Evolutionary conservation across 129 eudicot genomes (phyloP), one percentile per base, ranked within the genome.

Genomic region (Silybum marianum): DNA sequence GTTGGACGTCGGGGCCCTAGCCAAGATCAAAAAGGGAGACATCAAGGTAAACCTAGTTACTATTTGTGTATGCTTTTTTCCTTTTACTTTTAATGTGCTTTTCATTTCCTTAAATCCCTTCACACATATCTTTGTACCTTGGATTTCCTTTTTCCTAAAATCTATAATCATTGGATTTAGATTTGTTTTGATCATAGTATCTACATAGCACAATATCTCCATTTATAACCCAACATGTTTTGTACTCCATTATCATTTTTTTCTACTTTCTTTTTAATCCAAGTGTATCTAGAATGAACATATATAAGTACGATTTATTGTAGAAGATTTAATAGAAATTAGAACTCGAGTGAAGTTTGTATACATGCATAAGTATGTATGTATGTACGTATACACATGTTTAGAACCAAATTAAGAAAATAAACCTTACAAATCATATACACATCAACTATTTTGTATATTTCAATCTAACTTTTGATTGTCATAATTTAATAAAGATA

Each of bases 1-100:
- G 46, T 40, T 95, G 68, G 99, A 95, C 78, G 93, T 95, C 12
- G 99, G 99, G 80, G 94, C 99, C 70, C 93, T 95, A 10, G 93
- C 90, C 86, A 91, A 89, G 93, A 95, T 95, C 88, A 95, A 92
- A 87, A 88, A 89, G 73, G 95, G 99, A 58, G 89, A 95, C 84
- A 89, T 92, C 68, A 92, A 90, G 99, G 99, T 95, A 87, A 75
- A 73, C 79, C 74, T 78, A 66, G 81, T 82, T 84, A 75, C 71
- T 72, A 78, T 79, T 75, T 60, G 26, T 70, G 34, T 30, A 42
- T 70, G 71, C 80, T 83, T 74, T 74, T 51, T n/a, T 87, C 69
- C 71, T 71, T 39, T 81, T 60, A 71, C 51, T 68, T 87, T 86
- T 62, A 68, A 14, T 14, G 70, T 78, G 78, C 82, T 44, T 79